Conservation (phyloP, 345 rosid species). For the Populus simonii region DNA sequence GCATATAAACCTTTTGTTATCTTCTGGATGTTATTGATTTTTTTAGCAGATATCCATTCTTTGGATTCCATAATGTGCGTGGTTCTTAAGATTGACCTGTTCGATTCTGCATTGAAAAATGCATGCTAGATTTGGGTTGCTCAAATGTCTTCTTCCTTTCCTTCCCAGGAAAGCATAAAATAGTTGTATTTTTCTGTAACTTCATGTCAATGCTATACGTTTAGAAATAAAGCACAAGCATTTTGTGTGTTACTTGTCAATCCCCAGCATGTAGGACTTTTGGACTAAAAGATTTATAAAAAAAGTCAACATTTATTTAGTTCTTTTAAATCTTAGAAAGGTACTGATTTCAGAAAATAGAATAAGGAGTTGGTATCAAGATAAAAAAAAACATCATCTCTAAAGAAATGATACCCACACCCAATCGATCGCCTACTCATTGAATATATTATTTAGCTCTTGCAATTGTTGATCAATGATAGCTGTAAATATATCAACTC, state of each 20-base stretch:
- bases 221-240: not conserved
- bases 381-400: too few species aligned
- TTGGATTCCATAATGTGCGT: not conserved
- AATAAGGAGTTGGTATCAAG: too few species aligned
- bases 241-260: not conserved
- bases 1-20: not conserved
- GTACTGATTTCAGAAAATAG: too few species aligned
- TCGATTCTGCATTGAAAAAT: not conserved
- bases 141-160: slow-evolving; percentile 1
- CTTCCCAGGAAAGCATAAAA: not conserved
- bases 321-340: too few species aligned
- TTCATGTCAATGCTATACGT: not conserved
- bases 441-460: too few species aligned
- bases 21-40: not conserved
- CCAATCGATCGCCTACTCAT: too few species aligned
- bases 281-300: too few species aligned
- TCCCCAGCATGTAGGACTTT: too few species aligned
- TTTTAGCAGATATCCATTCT: not conserved
- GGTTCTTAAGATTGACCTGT: not conserved
- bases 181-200: not conserved
- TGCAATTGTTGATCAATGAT: too few species aligned
- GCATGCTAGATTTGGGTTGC: not conserved
- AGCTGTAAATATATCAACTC: too few species aligned
- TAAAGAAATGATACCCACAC: too few species aligned
- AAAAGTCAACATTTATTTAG: too few species aligned